Evolutionary conservation across 2,329 filamentous ascomycete genomes (phyloP).

Genomic region (Botryotinia globosa): DNA sequence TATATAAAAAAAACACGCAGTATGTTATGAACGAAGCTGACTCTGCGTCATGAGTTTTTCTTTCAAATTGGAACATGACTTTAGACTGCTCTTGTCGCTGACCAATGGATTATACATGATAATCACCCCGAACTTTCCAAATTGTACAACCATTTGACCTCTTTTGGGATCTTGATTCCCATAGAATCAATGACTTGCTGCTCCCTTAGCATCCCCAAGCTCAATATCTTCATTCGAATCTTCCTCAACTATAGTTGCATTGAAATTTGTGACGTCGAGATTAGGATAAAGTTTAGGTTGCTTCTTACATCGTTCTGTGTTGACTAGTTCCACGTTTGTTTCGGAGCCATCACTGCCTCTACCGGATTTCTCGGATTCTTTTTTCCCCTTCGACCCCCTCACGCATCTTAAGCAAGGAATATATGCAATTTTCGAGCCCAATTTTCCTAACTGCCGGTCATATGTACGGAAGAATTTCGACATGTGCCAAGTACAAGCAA

Average conservation of each 20-base stretch:
- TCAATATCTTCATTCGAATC: not conserved
- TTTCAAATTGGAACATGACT: not conserved
- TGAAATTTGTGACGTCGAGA: not conserved
- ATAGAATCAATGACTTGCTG: not conserved
- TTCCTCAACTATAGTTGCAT: not conserved
- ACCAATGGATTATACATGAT: not conserved
- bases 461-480: not conserved
- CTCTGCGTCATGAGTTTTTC: not conserved
- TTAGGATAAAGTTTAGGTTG: not conserved
- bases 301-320: not conserved
- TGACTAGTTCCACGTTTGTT: not conserved
- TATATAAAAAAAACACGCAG: not conserved
- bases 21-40: not conserved
- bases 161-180: not conserved
- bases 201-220: not conserved
- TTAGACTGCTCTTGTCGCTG: not conserved
- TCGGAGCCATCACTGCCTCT: not conserved
- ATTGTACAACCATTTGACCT: not conserved
- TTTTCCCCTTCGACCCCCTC: not conserved
- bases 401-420: not conserved
- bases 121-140: not conserved
- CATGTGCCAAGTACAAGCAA: slow-evolving; percentile 1
- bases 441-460: not conserved
- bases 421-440: not conserved
- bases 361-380: not conserved